Conservation (phyloP, 202 grass and related monocot species). For the Carex sylvatica region DNA sequence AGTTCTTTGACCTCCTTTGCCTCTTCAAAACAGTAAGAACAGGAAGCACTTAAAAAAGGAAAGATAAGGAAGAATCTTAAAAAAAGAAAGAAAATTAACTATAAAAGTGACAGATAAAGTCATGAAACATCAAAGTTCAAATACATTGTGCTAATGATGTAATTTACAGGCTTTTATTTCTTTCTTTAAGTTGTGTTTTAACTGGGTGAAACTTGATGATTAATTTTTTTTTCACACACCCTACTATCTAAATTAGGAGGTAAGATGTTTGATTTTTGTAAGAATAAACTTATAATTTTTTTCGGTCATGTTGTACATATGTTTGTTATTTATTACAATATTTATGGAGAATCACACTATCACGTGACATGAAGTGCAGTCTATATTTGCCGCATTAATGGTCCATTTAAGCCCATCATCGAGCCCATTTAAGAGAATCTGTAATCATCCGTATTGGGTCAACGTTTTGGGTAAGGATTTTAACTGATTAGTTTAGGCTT, state of each 20-base stretch:
- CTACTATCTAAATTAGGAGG: too few species aligned
- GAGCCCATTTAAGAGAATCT: background rate
- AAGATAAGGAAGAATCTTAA: too few species aligned
- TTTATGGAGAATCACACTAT: slow-evolving; percentile 5
- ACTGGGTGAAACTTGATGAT: too few species aligned
- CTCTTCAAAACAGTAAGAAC: background rate
- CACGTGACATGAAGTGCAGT: background rate
- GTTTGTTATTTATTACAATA: background rate
- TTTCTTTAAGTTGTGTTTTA: background rate
- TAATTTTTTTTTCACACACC: too few species aligned
- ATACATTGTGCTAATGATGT: slow-evolving; percentile 1
- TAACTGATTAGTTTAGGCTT: too few species aligned
- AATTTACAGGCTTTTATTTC: background rate
- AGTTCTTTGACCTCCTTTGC: slow-evolving; percentile 13
- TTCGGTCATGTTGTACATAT: background rate
- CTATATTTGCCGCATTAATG: background rate
- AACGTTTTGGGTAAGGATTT: background rate
- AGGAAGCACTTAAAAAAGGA: background rate
- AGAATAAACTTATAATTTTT: too few species aligned
- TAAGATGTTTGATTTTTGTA: too few species aligned
- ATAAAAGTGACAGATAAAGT: background rate
- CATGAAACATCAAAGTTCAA: background rate
- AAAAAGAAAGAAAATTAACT: background rate
- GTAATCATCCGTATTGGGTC: background rate
- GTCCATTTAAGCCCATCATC: slow-evolving; percentile 11